Percentiles rank a stretch among this genome's conserved stretches.
These are phyloP conservation scores for Fraxinus pennsylvanica DNA, from an alignment of 257 asterid genomes.

Conservation along the genomic window DNA sequence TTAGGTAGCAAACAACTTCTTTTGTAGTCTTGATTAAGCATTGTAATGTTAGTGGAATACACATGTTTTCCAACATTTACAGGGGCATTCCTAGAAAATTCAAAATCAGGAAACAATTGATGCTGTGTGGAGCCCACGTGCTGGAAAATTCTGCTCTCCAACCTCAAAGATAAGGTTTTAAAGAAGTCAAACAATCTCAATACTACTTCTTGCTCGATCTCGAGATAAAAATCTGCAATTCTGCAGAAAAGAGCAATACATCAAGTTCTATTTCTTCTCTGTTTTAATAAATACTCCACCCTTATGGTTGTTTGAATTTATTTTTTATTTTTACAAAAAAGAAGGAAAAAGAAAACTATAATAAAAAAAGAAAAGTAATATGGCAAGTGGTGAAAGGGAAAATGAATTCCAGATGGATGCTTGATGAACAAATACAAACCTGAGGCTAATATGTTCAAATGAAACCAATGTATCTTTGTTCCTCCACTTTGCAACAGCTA, in stretches of 20 bases:
- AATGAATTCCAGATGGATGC: conserved; percentile 16
- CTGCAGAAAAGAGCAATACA: conserved; percentile 45
- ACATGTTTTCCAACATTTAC: conserved; percentile 39
- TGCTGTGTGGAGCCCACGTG: conserved; percentile 46
- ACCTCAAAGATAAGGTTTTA: conserved; percentile 59
- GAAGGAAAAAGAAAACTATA: not conserved
- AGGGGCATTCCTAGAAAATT: conserved; percentile 38
- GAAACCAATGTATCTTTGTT: conserved; percentile 72
- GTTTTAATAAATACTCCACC: not conserved
- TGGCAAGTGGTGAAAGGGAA: conserved; percentile 29
- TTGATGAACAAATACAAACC: conserved; percentile 47
- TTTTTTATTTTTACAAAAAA: not conserved
- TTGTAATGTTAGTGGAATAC: conserved; percentile 30
- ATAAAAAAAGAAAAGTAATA: not conserved
- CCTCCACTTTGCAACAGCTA: conserved; percentile 89
- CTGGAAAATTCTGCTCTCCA: conserved; percentile 56
- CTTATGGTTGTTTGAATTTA: not conserved
- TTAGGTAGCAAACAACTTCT: conserved; percentile 49
- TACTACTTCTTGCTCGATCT: conserved; percentile 84
- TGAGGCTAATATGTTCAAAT: conserved; percentile 70
- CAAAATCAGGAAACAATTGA: conserved; percentile 47
- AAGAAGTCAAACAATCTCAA: conserved; percentile 75
- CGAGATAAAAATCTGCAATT: conserved; percentile 79
- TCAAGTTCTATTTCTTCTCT: conserved; percentile 12
- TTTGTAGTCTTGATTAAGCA: conserved; percentile 37